A percentile compares a stretch with the other conserved stretches of the same genome.
These are phyloP conservation scores for Aspergillus ruber DNA, from an alignment of 2,329 filamentous ascomycete genomes.

Conservation along the genomic window DNA sequence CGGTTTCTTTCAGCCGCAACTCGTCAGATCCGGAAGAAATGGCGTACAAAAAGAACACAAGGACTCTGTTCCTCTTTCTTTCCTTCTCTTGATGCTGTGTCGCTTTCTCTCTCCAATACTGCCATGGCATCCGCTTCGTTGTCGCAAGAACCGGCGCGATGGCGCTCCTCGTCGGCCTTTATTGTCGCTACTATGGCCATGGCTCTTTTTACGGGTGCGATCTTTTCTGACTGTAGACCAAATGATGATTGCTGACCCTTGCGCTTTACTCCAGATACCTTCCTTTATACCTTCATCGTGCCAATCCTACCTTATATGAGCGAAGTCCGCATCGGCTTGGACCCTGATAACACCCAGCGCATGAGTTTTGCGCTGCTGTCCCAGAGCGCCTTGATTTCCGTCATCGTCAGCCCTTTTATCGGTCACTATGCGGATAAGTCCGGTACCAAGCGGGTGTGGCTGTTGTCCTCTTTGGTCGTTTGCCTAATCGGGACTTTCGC, in stretches of 20 bases:
- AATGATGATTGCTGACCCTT: not conserved
- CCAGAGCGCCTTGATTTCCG: conserved; percentile 17
- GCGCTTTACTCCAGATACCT: conserved; percentile 14
- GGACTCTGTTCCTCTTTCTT: not conserved
- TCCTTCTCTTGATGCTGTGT: conserved; percentile 3
- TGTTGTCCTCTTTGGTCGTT: conserved; percentile 14
- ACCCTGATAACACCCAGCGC: conserved; percentile 16
- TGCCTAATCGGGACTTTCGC: conserved; percentile 17
- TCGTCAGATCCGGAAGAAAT: too few relatives aligned
- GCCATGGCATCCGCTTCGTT: too few relatives aligned
- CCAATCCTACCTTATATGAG: conserved; percentile 25
- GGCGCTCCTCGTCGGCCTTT: conserved; percentile 17
- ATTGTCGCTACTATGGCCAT: conserved; percentile 18
- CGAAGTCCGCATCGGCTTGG: conserved; percentile 19
- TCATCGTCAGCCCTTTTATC: conserved; percentile 17
- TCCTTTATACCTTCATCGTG: conserved; percentile 25
- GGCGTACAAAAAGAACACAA: too few relatives aligned
- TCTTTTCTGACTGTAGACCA: not conserved
- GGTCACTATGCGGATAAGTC: conserved; percentile 16
- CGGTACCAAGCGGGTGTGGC: conserved; percentile 12
- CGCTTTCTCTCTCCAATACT: conserved; percentile 1
- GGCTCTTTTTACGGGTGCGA: conserved; percentile 16
- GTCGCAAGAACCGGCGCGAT: conserved; percentile 3
- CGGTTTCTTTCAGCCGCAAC: too few relatives aligned
- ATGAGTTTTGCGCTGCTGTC: conserved; percentile 20